Evolutionary conservation across 1,284 basidiomycete genomes (phyloP).

Genomic region (Schizophyllum commune): DNA sequence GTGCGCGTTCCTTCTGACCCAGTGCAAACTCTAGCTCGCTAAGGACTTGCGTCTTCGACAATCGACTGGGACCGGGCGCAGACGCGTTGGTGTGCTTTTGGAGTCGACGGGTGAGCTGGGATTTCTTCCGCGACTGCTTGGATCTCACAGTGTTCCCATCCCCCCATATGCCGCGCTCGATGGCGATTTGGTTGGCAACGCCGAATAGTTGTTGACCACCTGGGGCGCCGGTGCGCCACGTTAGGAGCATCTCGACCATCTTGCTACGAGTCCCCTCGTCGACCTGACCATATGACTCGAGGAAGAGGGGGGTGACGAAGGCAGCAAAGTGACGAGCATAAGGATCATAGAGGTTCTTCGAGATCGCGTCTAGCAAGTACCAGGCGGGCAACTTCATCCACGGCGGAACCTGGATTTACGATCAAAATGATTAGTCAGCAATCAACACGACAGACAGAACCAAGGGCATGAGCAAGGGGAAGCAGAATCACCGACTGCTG

Average conservation of each 20-base stretch:
- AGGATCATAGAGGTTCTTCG: constrained; percentile 88
- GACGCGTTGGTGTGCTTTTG: constrained; percentile 17
- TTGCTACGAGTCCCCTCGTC: constrained; percentile 80
- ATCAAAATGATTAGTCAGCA: constrained; percentile 59
- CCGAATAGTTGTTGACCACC: constrained; percentile 81
- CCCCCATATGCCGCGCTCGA: constrained; percentile 76
- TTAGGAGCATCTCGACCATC: constrained; percentile 93
- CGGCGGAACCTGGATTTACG: constrained; percentile 66
- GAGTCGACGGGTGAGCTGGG: not conserved
- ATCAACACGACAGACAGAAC: constrained; percentile 28
- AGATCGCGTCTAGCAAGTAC: constrained; percentile 94
- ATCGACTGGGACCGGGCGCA: constrained; percentile 31
- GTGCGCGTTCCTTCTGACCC: constrained; percentile 62
- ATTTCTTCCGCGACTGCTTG: not conserved
- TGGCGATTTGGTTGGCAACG: constrained; percentile 58
- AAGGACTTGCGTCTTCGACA: constrained; percentile 69
- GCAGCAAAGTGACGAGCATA: constrained; percentile 79
- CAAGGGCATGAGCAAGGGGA: constrained; percentile 20
- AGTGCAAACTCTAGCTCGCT: constrained; percentile 75
- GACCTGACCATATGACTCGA: constrained; percentile 79
- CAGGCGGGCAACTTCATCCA: constrained; percentile 90
- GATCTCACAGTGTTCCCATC: constrained; percentile 34
- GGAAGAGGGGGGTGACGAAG: constrained; percentile 72
- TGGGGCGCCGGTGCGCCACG: constrained; percentile 83
- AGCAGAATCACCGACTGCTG: constrained; percentile 17